Base-by-base conservation (phyloP, 768 basidiomycete species). In the Pulveroboletus sp. region DNA sequence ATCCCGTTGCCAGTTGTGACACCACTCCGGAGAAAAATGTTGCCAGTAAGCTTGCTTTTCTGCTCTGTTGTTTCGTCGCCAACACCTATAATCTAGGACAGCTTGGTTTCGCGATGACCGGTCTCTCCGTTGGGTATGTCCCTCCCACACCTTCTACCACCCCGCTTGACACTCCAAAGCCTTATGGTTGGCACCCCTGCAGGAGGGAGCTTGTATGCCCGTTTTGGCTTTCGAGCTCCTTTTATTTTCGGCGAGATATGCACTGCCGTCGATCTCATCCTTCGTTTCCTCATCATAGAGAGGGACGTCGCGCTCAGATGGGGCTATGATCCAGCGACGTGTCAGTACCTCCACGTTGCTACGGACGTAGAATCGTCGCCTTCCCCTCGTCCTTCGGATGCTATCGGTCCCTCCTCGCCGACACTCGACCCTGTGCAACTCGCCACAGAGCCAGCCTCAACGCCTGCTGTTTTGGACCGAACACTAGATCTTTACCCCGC, bases 161-260 rank as follows among this genome's bases (percentile, higher is more conserved):
- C 19, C n/a, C 12, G 5, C 10, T 34, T 53, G 39, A 57, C 49
- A 27, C 5, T 13, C 6, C 16, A 13, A 19, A 82, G 81, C 29
- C 61, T 76, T n/a, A 59, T 81, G 13, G 68, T 79, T 23, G 83
- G 80, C 11, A 78, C 81, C 3, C 81, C 84, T 1, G 69, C 77
- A 3, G 83, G 82, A 24, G 82, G 84, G 20, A 61, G 67, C 3
- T 58, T 85, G 24, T 85, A 77, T 56, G 55, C 60, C 17, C 73
- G 69, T 12, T 82, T 78, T 57, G 83, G 84, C 6, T 84, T 75
- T 58, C 77, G 78, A 16, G 82, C 72, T 5, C 84, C 84, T 2
- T 81, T 84, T 45, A 66, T 84, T 21, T 78, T 80, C 39, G 72
- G 76, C 1, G 71, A 81, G 29, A 62, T 69, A 12, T 69, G 72